A percentile compares a stretch with the other conserved stretches of the same genome.
Conservation (phyloP, 306 rosid species). For the Sesbania bispinosa region DNA sequence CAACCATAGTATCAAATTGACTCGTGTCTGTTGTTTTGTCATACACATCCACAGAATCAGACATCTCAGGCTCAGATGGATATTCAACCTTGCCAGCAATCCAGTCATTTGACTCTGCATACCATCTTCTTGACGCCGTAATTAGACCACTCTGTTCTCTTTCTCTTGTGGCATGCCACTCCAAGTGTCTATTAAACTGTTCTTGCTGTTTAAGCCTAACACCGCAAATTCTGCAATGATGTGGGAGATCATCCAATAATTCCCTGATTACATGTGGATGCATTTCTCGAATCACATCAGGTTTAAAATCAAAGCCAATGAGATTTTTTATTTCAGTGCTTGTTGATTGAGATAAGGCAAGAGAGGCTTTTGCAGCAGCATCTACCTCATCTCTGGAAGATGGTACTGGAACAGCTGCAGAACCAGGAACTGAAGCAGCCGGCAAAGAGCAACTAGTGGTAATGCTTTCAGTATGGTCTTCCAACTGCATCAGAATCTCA, state of each 20-base stretch:
- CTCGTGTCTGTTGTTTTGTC: slow-evolving; percentile 29
- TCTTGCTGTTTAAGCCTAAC: slow-evolving; percentile 59
- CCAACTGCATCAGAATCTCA: slow-evolving; percentile 31
- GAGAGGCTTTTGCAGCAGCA: slow-evolving; percentile 34
- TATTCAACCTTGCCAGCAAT: slow-evolving; percentile 46
- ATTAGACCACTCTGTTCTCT: slow-evolving; percentile 33
- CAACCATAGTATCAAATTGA: slow-evolving; percentile 49
- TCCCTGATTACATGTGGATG: slow-evolving; percentile 63
- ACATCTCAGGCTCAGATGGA: slow-evolving; percentile 32
- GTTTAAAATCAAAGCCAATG: slow-evolving; percentile 83
- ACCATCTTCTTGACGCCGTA: slow-evolving; percentile 73
- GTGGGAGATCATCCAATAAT: slow-evolving; percentile 58
- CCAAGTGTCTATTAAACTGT: slow-evolving; percentile 67
- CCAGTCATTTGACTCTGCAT: slow-evolving; percentile 51
- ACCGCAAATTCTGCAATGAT: slow-evolving; percentile 64
- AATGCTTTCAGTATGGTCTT: slow-evolving; percentile 39
- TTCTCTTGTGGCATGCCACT: slow-evolving; percentile 69
- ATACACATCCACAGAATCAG: slow-evolving; percentile 34
- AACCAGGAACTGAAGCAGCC: slow-evolving; percentile 43
- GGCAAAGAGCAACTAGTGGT: slow-evolving; percentile 36
- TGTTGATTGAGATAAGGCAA: slow-evolving; percentile 37
- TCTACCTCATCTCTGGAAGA: slow-evolving; percentile 41
- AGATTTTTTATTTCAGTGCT: slow-evolving; percentile 43
- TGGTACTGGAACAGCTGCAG: slow-evolving; percentile 37
- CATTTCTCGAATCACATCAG: slow-evolving; percentile 71